Evolutionary conservation across 768 basidiomycete genomes (phyloP).

Genomic region (Russula abietina): DNA sequence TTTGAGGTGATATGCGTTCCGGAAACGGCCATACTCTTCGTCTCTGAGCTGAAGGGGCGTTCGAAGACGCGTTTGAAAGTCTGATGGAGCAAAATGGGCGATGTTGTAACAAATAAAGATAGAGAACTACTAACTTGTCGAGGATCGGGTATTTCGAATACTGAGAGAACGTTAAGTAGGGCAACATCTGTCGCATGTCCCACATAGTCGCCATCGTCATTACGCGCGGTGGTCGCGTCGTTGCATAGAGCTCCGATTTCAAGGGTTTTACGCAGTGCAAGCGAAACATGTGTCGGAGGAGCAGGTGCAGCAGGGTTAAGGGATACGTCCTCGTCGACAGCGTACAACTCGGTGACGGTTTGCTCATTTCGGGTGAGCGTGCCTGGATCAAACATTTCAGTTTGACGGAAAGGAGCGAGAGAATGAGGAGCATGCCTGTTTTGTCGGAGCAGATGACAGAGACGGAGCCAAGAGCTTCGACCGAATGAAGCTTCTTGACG

Average conservation of each 20-base stretch:
- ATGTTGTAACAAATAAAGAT: not conserved
- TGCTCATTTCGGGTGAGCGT: conserved; percentile 96
- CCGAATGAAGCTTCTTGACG: conserved; percentile 93
- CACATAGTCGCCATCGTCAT: conserved; percentile 66
- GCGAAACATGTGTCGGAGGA: conserved; percentile 40
- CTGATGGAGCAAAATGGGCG: conserved; percentile 33
- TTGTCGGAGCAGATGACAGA: conserved; percentile 99
- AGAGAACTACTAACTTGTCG: conserved; percentile 48
- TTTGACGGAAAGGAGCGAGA: not conserved
- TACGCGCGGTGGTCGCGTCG: conserved; percentile 60
- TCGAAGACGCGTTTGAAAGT: conserved; percentile 69
- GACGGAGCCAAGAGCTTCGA: conserved; percentile 89
- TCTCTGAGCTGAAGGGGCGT: conserved; percentile 87
- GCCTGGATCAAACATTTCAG: conserved; percentile 36
- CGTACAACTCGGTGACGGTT: conserved; percentile 84
- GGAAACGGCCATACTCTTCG: conserved; percentile 88
- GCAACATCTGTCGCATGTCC: conserved; percentile 96
- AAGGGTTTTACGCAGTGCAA: conserved; percentile 67
- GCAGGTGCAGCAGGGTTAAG: conserved; percentile 51
- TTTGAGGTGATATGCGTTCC: conserved; percentile 51
- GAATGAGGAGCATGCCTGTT: conserved; percentile 54
- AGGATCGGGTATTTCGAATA: conserved; percentile 63
- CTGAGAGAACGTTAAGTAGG: conserved; percentile 67
- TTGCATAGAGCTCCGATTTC: conserved; percentile 88
- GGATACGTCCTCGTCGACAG: conserved; percentile 72